Evolutionary conservation across 2,329 filamentous ascomycete species (phyloP), one percentile per base, ranked within the genome.

Genomic region (Lachnellula arida): DNA sequence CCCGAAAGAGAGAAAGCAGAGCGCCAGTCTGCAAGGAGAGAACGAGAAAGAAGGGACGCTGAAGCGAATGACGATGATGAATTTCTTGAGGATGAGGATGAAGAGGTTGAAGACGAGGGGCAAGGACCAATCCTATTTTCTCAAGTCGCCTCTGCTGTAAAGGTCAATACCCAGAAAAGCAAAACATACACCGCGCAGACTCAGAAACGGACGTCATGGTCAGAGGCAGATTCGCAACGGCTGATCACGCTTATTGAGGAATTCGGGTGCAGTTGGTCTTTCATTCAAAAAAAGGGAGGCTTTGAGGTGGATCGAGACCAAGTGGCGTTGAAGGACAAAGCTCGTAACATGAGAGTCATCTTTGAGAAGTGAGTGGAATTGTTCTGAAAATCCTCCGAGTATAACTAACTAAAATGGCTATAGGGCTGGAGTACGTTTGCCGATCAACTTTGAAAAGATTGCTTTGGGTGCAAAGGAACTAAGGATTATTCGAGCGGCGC

Each of bases 301-400:
- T 71, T 71, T 2, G 62, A 70, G 5, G 53, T 4, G 39, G 63
- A 51, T 47, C 70, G 49, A 68, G 69, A 35, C 65, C 78, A 84
- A 57, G 78, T 81, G 2, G 77, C 81, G 46, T 58, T 84, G 7
- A 81, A 80, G 61, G 78, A 81, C 59, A 76, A 76, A 57, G 81
- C 79, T 4, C 73, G 81, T 50, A 82, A 81, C 57, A 67, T 84
- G 55, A 80, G 79, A 64, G 69, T 74, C 42, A 69, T 68, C 7
- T 74, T 65, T 51, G 52, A 78, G 3, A 74, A 73, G 75, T 78
- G 65, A 67, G 73, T 72, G 39, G 28, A 46, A 25, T 28, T 19
- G 22, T 49, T 17, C 39, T 32, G 9, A 32, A 32, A 17, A 17
- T 17, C 25, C 8, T 34, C 55, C 46, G 8, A 17, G 19, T 35